These are phyloP conservation scores for Sarocladiaceae sp. DNA, from an alignment of 2,329 filamentous ascomycete genomes.

Conservation along the genomic window DNA sequence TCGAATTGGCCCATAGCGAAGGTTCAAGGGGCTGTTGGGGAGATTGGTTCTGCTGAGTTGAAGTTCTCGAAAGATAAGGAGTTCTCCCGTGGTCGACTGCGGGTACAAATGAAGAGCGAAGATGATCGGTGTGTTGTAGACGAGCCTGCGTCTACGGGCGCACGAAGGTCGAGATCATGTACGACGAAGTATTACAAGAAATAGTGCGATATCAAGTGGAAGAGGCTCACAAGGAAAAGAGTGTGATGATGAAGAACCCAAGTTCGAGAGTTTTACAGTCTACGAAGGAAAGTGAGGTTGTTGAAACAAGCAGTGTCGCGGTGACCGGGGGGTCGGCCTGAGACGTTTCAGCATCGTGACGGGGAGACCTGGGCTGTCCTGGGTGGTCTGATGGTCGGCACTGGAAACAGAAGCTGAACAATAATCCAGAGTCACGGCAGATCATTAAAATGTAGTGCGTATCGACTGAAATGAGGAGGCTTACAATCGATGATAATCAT, in stretches of 20 bases:
- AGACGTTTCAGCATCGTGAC: slow-evolving; percentile 10
- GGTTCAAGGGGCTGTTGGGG: neutral
- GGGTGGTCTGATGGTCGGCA: neutral
- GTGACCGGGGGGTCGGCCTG: slow-evolving; percentile 5
- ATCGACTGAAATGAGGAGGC: neutral
- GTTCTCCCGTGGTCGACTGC: too few relatives aligned
- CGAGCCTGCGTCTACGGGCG: slow-evolving; percentile 1
- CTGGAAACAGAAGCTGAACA: too few relatives aligned
- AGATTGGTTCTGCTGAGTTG: too few relatives aligned
- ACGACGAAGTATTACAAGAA: slow-evolving; percentile 1
- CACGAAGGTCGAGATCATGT: neutral
- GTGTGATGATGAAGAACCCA: slow-evolving; percentile 11
- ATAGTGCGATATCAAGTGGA: neutral
- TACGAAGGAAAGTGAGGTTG: slow-evolving; percentile 6
- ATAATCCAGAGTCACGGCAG: too few relatives aligned
- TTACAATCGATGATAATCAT: neutral
- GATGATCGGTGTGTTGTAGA: neutral
- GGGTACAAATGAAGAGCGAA: too few relatives aligned
- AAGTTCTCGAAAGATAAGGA: too few relatives aligned
- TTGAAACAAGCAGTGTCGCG: slow-evolving; percentile 5
- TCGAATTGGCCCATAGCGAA: slow-evolving; percentile 47
- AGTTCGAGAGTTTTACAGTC: neutral
- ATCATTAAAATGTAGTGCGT: neutral
- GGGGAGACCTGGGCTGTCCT: neutral
- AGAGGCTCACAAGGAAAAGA: slow-evolving; percentile 13